A percentile compares a stretch with the other conserved stretches of the same genome.
Evolutionary conservation across 75 land plant genomes (phyloP).

Genomic region (Pinus albicaulis): DNA sequence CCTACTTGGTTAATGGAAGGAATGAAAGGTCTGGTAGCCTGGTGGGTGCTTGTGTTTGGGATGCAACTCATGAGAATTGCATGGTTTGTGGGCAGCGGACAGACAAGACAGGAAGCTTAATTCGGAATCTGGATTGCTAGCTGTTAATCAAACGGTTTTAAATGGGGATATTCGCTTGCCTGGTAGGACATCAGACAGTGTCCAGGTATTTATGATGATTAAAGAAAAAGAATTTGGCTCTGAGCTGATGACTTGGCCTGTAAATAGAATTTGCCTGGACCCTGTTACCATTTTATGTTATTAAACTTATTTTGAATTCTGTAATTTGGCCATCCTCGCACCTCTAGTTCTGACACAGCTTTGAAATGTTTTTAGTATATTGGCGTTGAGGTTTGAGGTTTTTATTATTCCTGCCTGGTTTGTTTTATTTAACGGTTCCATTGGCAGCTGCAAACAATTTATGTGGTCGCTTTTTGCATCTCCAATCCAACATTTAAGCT

Average conservation of each 20-base stretch:
- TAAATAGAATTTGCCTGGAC: not conserved
- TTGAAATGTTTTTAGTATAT: not conserved
- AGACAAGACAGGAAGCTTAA: not conserved
- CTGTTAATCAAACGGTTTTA: too few relatives aligned
- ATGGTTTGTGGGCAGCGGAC: conserved; percentile 64
- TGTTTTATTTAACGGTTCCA: not conserved
- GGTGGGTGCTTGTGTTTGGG: conserved; percentile 74
- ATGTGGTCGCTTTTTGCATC: too few relatives aligned
- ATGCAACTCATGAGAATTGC: conserved; percentile 80
- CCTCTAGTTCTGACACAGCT: not conserved
- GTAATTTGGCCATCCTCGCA: not conserved
- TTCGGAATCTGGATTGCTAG: not conserved
- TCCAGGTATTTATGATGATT: not conserved
- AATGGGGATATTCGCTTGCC: not conserved
- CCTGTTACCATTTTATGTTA: not conserved
- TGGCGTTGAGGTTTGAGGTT: not conserved
- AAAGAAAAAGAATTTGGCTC: not conserved
- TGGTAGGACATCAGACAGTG: not conserved
- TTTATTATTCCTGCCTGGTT: not conserved
- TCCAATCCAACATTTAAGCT: too few relatives aligned
- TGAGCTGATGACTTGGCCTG: not conserved
- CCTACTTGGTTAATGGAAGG: conserved; percentile 57
- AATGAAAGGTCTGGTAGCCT: conserved; percentile 49
- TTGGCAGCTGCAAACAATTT: too few relatives aligned
- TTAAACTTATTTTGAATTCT: not conserved